Conservation (phyloP, 306 rosid species). For the Cucumis cinereus region DNA sequence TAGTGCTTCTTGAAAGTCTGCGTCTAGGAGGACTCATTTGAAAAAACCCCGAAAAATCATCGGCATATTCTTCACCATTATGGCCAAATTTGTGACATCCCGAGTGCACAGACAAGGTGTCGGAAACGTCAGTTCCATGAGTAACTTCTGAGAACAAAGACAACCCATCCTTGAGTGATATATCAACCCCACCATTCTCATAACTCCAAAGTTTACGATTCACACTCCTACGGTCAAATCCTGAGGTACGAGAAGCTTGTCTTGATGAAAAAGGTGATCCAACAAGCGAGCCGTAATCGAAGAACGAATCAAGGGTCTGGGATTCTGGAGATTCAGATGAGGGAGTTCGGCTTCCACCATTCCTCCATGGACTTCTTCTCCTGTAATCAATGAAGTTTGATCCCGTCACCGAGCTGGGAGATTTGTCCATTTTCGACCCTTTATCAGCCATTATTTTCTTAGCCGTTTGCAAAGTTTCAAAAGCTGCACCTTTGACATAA, state of each 20-base stretch:
- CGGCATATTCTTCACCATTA: slow-evolving; percentile 16
- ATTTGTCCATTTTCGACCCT: slow-evolving; percentile 30
- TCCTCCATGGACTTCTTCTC: slow-evolving; percentile 24
- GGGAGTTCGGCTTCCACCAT: slow-evolving; percentile 35
- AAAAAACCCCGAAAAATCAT: slow-evolving; percentile 49
- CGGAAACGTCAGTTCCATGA: slow-evolving; percentile 20
- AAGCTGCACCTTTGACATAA: slow-evolving; percentile 71
- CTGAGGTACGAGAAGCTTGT: slow-evolving; percentile 22
- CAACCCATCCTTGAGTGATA: slow-evolving; percentile 70
- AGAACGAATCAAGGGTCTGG: slow-evolving; percentile 43
- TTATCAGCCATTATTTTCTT: slow-evolving; percentile 34
- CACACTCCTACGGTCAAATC: slow-evolving; percentile 33
- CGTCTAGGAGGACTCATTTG: slow-evolving; percentile 28
- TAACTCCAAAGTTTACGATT: slow-evolving; percentile 66
- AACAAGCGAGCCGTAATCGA: slow-evolving; percentile 43
- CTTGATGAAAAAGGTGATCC: slow-evolving; percentile 46
- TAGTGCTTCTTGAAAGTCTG: slow-evolving; percentile 50
- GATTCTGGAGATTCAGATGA: slow-evolving; percentile 56
- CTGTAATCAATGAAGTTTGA: slow-evolving; percentile 48
- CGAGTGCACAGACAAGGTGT: slow-evolving; percentile 22
- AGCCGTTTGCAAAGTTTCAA: slow-evolving; percentile 80
- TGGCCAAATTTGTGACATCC: slow-evolving; percentile 11
- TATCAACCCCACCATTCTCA: slow-evolving; percentile 61
- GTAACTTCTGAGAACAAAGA: slow-evolving; percentile 30
- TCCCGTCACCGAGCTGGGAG: slow-evolving; percentile 45